Evolutionary conservation across 139 green algal genomes (phyloP), one percentile per base, ranked within the genome.

Genomic region (Zygnema circumcarinatum): DNA sequence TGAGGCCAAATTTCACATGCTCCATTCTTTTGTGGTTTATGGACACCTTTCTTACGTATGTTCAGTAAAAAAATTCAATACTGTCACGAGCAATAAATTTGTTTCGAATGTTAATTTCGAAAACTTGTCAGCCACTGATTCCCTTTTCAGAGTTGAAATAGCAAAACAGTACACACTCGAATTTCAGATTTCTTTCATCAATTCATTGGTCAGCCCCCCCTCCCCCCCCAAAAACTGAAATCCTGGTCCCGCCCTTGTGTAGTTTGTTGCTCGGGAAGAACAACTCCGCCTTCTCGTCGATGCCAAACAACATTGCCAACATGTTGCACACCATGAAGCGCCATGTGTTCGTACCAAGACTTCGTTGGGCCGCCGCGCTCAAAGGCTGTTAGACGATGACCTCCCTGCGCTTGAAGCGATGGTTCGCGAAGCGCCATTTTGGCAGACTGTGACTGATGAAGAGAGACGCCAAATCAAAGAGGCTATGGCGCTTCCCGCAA

Each of bases 331-430:
- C 47, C 47, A 62, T 62, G 47, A 7, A 16, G 16, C 16, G 47
- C 47, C 16, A 7, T 62, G 7, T 16, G 47, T 62, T 62, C 7
- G 47, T 7, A 62, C 47, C 7, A 62, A 62, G 7, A 16, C 7
- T 25, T 62, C 47, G 7, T 78, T 87, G 0, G 67, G 73, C 0
- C 20, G 1, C 20, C n/a, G 22, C 0, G 81, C 81, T 3, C 1
- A 54, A n/a, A 87, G 21, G n/a, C 29, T 87, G 21, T 73, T 87
- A 38, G 20, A 82, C 7, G 83, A 47, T 20, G 69, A 86, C 31
- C 1, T 87, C 11, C 81, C 11, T 67, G 81, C 22, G 0, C 35
- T 87, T 22, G 54, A 86, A 25, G 0, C 0, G n/a, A 29, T 31
- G 7, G 73, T 87, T 38, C 21, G 35, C 0, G 54, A 87, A 29